A percentile compares a stretch with the other conserved stretches of the same genome.
Conservation (phyloP, 306 rosid genomes). For the Vicia sativa region DNA sequence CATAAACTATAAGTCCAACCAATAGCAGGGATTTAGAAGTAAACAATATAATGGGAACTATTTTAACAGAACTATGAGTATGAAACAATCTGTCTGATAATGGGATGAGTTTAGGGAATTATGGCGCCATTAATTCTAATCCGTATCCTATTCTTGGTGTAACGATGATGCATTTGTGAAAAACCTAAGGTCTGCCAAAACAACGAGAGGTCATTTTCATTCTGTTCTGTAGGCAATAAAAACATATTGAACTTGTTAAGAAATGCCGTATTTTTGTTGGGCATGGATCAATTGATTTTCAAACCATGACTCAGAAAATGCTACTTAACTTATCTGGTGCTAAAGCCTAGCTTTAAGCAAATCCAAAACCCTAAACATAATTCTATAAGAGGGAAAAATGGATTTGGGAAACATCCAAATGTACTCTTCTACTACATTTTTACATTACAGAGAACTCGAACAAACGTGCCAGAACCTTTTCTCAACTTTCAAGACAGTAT, state of each 20-base stretch:
- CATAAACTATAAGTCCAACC: neutral
- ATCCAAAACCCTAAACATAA: constrained; percentile 27
- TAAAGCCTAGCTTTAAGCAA: constrained; percentile 20
- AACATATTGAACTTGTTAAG: neutral
- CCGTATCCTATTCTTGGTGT: neutral
- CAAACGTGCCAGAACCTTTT: constrained; percentile 3
- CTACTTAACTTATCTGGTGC: neutral
- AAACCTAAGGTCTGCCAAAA: constrained; percentile 6
- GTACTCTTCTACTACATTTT: constrained; percentile 6
- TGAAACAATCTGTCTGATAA: no score
- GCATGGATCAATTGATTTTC: constrained; percentile 1
- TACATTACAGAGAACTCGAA: constrained; percentile 6
- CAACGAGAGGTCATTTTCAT: constrained; percentile 15
- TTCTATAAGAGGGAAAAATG: neutral
- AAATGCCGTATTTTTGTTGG: neutral
- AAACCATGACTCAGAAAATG: neutral
- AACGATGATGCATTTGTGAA: neutral
- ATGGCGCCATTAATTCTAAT: neutral
- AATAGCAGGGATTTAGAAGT: neutral
- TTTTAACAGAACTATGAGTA: no score
- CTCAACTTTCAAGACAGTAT: constrained; percentile 3
- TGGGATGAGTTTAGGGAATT: neutral
- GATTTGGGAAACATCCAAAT: neutral
- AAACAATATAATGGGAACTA: neutral
- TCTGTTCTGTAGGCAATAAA: neutral